These are phyloP conservation scores for Cladosporium sphaerospermum DNA, from an alignment of 2,329 filamentous ascomycete species.

Conservation along the genomic window DNA sequence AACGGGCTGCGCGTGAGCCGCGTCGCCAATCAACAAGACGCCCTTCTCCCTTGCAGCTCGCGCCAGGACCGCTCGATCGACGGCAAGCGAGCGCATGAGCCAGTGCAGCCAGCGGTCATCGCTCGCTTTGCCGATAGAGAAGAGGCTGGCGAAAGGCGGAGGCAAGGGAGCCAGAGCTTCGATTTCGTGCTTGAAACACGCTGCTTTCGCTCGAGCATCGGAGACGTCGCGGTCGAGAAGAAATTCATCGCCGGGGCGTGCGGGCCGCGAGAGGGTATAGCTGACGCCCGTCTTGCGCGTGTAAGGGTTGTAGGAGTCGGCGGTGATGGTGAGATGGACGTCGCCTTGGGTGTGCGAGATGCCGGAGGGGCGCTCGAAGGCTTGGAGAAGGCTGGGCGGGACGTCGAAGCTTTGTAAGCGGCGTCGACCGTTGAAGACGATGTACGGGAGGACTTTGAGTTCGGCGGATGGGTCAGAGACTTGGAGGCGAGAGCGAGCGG, in stretches of 20 bases:
- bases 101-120: constrained; percentile 35
- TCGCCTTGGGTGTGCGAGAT: constrained; percentile 16
- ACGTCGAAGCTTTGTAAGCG: constrained; percentile 17
- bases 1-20: constrained; percentile 36
- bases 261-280: constrained; percentile 36
- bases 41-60: constrained; percentile 20
- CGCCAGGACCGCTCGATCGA: constrained; percentile 18
- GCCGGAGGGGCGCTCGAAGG: constrained; percentile 13
- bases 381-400: background rate
- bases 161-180: constrained; percentile 21
- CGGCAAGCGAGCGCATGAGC: constrained; percentile 35
- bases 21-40: constrained; percentile 34
- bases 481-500: background rate
- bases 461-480: constrained; percentile 2
- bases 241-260: constrained; percentile 23
- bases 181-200: constrained; percentile 33
- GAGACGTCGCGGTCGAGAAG: constrained; percentile 28
- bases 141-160: constrained; percentile 29
- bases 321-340: constrained; percentile 29
- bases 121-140: constrained; percentile 27
- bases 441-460: constrained; percentile 32
- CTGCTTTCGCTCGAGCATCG: constrained; percentile 31
- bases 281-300: constrained; percentile 28
- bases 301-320: constrained; percentile 16
- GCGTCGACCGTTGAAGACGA: constrained; percentile 32